A percentile compares a stretch with the other conserved stretches of the same genome.
Evolutionary conservation across 129 eudicot genomes (phyloP).

Genomic region (Calendula officinalis): DNA sequence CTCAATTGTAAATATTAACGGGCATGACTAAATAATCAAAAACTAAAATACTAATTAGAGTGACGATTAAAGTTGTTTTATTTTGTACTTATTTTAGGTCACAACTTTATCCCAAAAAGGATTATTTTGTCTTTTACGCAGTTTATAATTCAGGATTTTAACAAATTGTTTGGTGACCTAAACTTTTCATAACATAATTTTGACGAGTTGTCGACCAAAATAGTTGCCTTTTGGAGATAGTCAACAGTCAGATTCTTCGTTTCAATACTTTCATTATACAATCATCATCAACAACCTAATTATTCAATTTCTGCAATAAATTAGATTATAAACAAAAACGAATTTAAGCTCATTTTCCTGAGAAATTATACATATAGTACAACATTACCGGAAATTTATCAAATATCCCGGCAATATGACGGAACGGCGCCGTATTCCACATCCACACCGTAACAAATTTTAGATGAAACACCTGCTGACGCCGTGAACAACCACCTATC

Average conservation of each 20-base stretch:
- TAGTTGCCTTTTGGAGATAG: constrained; percentile 18
- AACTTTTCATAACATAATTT: too few relatives aligned
- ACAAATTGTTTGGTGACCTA: too few relatives aligned
- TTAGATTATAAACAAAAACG: constrained; percentile 22
- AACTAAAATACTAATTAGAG: too few relatives aligned
- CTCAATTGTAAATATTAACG: too few relatives aligned
- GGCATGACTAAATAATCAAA: too few relatives aligned
- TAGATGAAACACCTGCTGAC: constrained; percentile 14
- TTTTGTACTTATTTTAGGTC: too few relatives aligned
- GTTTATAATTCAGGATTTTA: too few relatives aligned
- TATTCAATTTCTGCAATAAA: constrained; percentile 23
- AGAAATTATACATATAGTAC: constrained; percentile 26
- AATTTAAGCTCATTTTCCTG: constrained; percentile 1
- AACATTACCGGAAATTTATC: constrained; percentile 9
- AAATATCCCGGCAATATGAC: constrained; percentile 37
- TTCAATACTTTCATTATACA: neutral
- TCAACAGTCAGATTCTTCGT: constrained; percentile 12
- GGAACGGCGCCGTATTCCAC: constrained; percentile 73
- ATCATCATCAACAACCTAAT: neutral
- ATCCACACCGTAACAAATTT: constrained; percentile 24
- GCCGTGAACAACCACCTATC: constrained; percentile 44
- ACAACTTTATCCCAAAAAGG: too few relatives aligned
- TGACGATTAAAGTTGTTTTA: too few relatives aligned
- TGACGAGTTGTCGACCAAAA: too few relatives aligned
- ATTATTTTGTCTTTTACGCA: too few relatives aligned